phyloP scores from a whole-genome alignment of 805 yeast species.

The Huiozyma naganishii region DNA sequence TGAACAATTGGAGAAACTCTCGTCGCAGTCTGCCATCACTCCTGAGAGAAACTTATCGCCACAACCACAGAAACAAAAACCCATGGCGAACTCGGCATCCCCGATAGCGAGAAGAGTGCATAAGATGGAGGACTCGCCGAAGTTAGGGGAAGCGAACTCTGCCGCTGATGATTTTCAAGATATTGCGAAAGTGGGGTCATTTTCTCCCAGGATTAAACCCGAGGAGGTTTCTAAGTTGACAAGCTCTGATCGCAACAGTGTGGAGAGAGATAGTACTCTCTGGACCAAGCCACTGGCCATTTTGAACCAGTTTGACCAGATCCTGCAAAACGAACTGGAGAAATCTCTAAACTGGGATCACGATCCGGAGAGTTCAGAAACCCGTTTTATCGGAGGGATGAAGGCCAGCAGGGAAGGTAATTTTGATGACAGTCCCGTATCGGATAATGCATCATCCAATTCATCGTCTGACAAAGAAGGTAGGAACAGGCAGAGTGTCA shows the following conservation, averaged over 20 bases:
- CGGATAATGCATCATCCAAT: background rate
- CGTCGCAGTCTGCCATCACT: background rate
- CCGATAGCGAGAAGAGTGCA: background rate
- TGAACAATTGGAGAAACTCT: background rate
- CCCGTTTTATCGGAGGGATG: too few species aligned
- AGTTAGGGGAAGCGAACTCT: background rate
- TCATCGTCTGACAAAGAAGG: background rate
- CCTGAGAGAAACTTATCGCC: background rate
- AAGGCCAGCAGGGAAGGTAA: background rate
- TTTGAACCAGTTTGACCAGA: conserved; percentile 57
- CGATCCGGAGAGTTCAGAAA: background rate
- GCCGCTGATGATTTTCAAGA: background rate
- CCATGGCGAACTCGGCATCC: background rate
- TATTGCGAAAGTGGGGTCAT: background rate
- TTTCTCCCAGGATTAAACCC: background rate
- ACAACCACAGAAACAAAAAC: background rate
- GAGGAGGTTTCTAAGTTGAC: background rate
- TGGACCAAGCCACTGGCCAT: conserved; percentile 49
- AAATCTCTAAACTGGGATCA: conserved; percentile 33
- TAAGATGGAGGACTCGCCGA: background rate
- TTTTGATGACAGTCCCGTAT: background rate
- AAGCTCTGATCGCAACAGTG: too few species aligned
- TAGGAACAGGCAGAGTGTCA: conserved; percentile 14
- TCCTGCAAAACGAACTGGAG: conserved; percentile 57
- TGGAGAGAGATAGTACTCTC: conserved; percentile 17